Evolutionary conservation across 177 flowering plant genomes (phyloP), one percentile per base, ranked within the genome.

Genomic region (Vitis hybrid): DNA sequence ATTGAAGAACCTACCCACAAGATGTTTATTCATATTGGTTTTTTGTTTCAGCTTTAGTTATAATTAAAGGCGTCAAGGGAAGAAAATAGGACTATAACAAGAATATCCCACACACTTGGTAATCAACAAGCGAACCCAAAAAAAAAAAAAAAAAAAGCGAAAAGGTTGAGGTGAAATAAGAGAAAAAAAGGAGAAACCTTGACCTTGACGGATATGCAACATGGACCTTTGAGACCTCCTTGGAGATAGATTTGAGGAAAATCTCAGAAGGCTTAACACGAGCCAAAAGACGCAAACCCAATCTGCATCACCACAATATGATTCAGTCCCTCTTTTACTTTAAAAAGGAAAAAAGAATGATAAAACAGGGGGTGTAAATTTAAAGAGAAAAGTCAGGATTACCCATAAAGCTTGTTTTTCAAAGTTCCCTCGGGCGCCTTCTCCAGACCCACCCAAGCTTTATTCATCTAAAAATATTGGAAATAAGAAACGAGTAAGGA

Each of bases 221-320:
- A 66, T 94, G 90, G 64, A 92, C 86, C 45, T 66, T 52, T 5
- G 85, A 79, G 54, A 86, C 85, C 52, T 94, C 97, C 82, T 91
- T 94, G 2, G 97, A 63, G 67, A 94, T 90, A 63, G 99, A 94
- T 67, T 89, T 90, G 77, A 94, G 72, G 73, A 94, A 90, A 21
- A 82, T 82, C 83, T 94, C 99, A 5, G 99, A 91, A 0, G 99
- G 99, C 77, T 89, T 89, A 32, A 94, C 97, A 45, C 90, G 81
- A 21, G 97, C 70, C 72, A 94, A 74, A 40, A 94, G 84, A 66
- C 63, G 60, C 84, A 87, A 71, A n/a, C 97, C 99, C 74, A 94
- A 72, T 71, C 99, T 92, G 75, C 74, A 75, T 23, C 18, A 34
- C 4, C 15, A 54, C 0, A 50, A 15, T 51, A 64, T 13, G 26